Evolutionary conservation across 768 basidiomycete genomes (phyloP).

Genomic region (Chlorophyllum brunneum): DNA sequence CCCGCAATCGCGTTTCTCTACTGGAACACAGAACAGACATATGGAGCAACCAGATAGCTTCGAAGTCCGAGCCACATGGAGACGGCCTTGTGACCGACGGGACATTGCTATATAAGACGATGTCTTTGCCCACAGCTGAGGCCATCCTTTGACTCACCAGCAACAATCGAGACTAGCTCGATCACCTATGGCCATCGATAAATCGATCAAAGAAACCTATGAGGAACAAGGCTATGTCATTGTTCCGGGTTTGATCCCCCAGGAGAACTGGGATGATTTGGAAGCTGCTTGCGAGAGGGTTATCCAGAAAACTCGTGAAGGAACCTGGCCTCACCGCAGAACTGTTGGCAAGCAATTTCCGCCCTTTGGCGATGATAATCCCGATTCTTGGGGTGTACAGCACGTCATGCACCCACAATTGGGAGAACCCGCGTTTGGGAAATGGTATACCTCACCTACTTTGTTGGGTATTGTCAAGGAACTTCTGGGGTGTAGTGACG

Average conservation of each 20-base stretch:
- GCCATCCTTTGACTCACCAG: neutral
- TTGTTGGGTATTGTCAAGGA: conserved; percentile 39
- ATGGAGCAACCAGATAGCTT: too few species aligned
- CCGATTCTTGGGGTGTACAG: conserved; percentile 80
- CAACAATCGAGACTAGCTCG: neutral
- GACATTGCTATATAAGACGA: conserved; percentile 1
- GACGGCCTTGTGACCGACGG: neutral
- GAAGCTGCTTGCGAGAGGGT: conserved; percentile 47
- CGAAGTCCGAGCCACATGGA: neutral
- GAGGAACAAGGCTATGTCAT: conserved; percentile 65
- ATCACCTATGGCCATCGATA: conserved; percentile 1
- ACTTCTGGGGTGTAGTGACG: conserved; percentile 53
- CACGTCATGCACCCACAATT: conserved; percentile 80
- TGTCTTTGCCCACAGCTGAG: too few species aligned
- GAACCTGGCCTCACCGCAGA: conserved; percentile 61
- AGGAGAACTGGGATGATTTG: conserved; percentile 34
- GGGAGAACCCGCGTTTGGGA: conserved; percentile 51
- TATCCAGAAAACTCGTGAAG: conserved; percentile 50
- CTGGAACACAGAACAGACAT: too few species aligned
- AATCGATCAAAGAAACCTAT: conserved; percentile 43
- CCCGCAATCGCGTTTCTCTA: too few species aligned
- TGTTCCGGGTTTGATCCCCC: conserved; percentile 49
- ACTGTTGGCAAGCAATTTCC: conserved; percentile 80
- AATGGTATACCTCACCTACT: conserved; percentile 61
- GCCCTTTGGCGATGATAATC: conserved; percentile 53